Conservation (phyloP, 345 rosid species). For the Populus simonii region DNA sequence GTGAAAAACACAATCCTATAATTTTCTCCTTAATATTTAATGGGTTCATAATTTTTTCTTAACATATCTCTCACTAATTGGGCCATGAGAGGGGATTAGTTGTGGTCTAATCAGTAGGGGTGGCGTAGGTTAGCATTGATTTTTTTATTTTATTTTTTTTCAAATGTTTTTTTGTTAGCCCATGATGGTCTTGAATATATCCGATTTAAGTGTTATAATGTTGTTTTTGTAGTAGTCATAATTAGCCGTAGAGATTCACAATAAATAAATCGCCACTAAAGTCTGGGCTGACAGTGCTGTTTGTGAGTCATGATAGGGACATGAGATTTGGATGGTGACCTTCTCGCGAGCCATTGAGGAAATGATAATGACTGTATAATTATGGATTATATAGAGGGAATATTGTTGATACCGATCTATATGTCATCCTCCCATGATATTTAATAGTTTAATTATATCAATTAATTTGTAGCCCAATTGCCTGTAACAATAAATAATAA, state of each 20-base stretch:
- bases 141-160: neutral
- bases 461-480: too few species aligned
- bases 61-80: too few species aligned
- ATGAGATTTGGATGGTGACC: constrained; percentile 8
- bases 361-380: neutral
- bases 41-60: too few species aligned
- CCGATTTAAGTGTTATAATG: neutral
- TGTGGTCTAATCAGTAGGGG: neutral
- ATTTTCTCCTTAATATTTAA: too few species aligned
- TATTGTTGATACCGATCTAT: too few species aligned
- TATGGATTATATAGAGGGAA: too few species aligned
- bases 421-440: too few species aligned
- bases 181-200: neutral
- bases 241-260: neutral
- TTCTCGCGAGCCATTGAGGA: neutral
- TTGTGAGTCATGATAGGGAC: neutral
- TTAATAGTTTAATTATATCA: too few species aligned
- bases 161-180: neutral
- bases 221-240: neutral
- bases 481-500: too few species aligned
- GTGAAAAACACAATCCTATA: too few species aligned
- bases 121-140: neutral
- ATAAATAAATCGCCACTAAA: neutral
- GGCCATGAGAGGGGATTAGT: too few species aligned
- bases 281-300: neutral